phyloP scores from a whole-genome alignment of 352 stramenopile genomes.

The Globisporangium nodosum region DNA sequence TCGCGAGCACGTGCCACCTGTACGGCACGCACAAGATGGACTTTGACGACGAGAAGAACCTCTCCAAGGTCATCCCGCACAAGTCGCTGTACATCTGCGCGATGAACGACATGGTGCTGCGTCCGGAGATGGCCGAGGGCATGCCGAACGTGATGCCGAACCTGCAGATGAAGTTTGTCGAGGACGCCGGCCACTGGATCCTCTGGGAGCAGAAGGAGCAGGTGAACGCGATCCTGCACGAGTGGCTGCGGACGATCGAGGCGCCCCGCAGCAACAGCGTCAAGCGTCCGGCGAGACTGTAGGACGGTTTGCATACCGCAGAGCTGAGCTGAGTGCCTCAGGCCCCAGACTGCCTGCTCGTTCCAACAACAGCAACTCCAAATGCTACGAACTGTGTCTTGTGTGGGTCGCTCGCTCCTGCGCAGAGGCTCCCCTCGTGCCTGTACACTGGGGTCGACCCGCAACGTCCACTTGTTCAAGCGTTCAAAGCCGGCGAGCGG shows the following conservation, averaged over 20 bases:
- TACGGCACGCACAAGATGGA: slow-evolving; percentile 56
- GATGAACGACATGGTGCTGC: slow-evolving; percentile 45
- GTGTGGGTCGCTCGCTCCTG: too few species aligned
- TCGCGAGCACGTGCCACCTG: slow-evolving; percentile 52
- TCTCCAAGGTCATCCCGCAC: slow-evolving; percentile 30
- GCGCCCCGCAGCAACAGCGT: not conserved
- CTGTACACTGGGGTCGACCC: too few species aligned
- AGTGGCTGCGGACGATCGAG: slow-evolving; percentile 4
- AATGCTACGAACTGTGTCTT: too few species aligned
- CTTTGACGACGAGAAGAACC: slow-evolving; percentile 37
- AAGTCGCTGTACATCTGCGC: slow-evolving; percentile 62
- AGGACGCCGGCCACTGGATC: slow-evolving; percentile 8
- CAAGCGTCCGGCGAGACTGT: not conserved
- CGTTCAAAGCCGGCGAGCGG: too few species aligned
- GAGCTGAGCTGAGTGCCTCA: too few species aligned
- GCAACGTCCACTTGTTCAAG: too few species aligned
- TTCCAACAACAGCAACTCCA: too few species aligned
- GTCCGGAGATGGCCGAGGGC: slow-evolving; percentile 46
- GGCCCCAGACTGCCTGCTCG: too few species aligned
- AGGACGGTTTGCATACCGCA: not conserved
- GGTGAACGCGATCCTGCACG: slow-evolving; percentile 5
- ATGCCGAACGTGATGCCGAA: slow-evolving; percentile 18
- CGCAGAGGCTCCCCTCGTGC: too few species aligned
- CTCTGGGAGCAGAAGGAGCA: slow-evolving; percentile 6
- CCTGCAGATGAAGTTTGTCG: slow-evolving; percentile 6